Evolutionary conservation across 495 filamentous ascomycete genomes (phyloP).

Genomic region (Daldinia loculata): DNA sequence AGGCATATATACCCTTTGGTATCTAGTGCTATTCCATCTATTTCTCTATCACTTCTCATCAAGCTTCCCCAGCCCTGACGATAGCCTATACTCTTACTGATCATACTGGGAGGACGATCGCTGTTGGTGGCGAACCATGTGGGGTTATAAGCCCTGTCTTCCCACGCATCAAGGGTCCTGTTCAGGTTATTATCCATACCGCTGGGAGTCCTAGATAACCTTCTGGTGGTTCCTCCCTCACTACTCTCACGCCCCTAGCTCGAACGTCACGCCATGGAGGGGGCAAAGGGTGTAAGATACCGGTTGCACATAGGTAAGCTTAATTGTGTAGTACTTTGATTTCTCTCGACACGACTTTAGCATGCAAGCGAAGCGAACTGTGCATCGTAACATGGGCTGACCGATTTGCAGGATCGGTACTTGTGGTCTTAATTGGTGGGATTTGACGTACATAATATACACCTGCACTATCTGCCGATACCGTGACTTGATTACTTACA

Average conservation of each 20-base stretch:
- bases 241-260: constrained; percentile 4
- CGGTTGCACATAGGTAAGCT: not conserved
- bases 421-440: not conserved
- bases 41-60: constrained; percentile 1
- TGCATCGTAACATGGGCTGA: not conserved
- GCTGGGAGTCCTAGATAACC: not conserved
- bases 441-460: not conserved
- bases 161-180: not conserved
- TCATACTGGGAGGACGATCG: not conserved
- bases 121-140: not conserved
- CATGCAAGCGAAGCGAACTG: not conserved
- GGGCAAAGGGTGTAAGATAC: not conserved
- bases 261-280: not conserved
- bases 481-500: not conserved
- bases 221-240: not conserved
- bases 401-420: not conserved
- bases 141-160: not conserved
- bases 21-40: constrained; percentile 23
- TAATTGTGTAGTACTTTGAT: not conserved
- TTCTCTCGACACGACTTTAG: not conserved
- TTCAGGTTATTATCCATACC: not conserved
- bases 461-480: not conserved
- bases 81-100: not conserved
- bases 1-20: constrained; percentile 26
- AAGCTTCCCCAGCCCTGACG: not conserved